Evolutionary conservation across 176 grass and related monocot species (phyloP).

Genomic region (Carex kokanica): DNA sequence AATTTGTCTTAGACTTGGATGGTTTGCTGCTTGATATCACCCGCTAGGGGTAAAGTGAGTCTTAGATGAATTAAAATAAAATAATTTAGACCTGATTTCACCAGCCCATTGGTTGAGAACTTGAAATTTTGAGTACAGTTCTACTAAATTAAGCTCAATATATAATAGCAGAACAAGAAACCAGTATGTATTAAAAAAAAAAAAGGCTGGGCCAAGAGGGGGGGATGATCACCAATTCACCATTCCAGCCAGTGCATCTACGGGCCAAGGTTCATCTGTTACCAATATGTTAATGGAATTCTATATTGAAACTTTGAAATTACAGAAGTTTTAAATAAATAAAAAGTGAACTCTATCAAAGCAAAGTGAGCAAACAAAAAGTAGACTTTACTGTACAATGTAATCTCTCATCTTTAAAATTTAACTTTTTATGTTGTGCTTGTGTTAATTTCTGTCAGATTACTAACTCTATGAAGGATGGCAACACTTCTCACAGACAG

Average conservation of each 20-base stretch:
- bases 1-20: background rate
- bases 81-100: background rate
- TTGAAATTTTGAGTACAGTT: background rate
- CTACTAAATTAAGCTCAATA: conserved; percentile 1
- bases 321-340: background rate
- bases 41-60: background rate
- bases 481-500: conserved; percentile 29
- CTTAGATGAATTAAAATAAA: background rate
- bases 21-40: background rate
- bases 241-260: too few relatives aligned
- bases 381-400: background rate
- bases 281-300: background rate
- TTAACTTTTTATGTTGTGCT: background rate
- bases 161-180: background rate
- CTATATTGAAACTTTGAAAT: background rate
- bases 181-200: background rate
- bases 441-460: background rate
- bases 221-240: too few relatives aligned
- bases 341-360: background rate
- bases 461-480: conserved; percentile 8
- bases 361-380: background rate
- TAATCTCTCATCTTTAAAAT: background rate
- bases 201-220: background rate
- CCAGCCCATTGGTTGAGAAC: too few relatives aligned
- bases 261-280: background rate